A percentile compares a stretch with the other conserved stretches of the same genome.
Conservation (phyloP, 1,139 yeast genomes). For the Kurtzmaniella quercitrusa region DNA sequence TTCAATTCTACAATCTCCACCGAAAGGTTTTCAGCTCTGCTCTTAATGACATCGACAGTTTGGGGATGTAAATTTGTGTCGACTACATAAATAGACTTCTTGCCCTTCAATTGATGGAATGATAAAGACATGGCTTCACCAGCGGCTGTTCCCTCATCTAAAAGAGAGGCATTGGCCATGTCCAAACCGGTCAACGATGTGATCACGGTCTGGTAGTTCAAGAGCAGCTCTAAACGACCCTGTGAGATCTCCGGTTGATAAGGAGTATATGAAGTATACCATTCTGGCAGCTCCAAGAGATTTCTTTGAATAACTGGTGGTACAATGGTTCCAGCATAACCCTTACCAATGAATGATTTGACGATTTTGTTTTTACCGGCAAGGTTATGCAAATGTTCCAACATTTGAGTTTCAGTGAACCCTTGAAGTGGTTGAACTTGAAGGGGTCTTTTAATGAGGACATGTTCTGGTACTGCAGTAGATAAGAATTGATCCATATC, state of each 20-base stretch:
- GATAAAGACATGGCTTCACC: conserved; percentile 95
- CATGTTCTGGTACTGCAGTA: conserved; percentile 73
- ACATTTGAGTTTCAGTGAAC: conserved; percentile 75
- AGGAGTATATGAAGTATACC: conserved; percentile 98
- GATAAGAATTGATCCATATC: conserved; percentile 69
- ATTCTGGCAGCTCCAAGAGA: conserved; percentile 87
- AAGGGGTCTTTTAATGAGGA: conserved; percentile 65
- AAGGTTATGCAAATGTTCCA: conserved; percentile 59
- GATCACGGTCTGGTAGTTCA: conserved; percentile 87
- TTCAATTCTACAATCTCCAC: conserved; percentile 63
- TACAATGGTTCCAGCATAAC: conserved; percentile 83
- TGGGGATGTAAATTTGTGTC: conserved; percentile 81
- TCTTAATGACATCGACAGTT: conserved; percentile 70
- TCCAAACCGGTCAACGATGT: conserved; percentile 89
- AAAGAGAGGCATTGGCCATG: conserved; percentile 86
- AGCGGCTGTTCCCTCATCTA: conserved; percentile 98
- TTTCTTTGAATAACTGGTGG: conserved; percentile 95
- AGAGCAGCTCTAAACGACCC: conserved; percentile 85
- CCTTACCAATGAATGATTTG: conserved; percentile 84
- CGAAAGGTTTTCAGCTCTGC: conserved; percentile 74
- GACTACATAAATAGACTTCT: conserved; percentile 64
- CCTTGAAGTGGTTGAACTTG: conserved; percentile 65
- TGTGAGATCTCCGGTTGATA: conserved; percentile 98
- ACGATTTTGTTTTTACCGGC: conserved; percentile 72
- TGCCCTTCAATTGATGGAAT: conserved; percentile 62